Evolutionary conservation across 2,329 filamentous ascomycete genomes (phyloP).

Genomic region (Colletotrichum sp.): DNA sequence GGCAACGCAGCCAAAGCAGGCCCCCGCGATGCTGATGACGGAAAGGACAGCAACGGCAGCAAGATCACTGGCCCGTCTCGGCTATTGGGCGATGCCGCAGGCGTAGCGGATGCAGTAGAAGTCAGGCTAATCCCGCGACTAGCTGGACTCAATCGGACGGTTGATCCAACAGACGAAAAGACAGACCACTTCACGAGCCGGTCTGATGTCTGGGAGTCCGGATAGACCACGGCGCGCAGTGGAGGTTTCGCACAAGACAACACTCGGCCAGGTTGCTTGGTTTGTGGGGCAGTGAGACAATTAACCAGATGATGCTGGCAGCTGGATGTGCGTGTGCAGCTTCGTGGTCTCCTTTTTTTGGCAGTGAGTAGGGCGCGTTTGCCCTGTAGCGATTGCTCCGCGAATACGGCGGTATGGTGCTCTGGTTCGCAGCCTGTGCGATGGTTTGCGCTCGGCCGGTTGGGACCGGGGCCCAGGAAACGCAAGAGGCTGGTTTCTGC

Average conservation of each 20-base stretch:
- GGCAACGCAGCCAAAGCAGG: neutral
- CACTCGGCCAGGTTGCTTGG: neutral
- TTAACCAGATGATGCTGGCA: constrained; percentile 9
- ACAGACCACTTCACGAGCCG: neutral
- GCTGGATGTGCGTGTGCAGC: neutral
- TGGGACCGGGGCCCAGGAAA: constrained; percentile 28
- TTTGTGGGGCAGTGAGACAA: constrained; percentile 12
- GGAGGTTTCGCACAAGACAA: neutral
- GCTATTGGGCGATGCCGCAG: neutral
- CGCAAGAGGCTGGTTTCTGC: constrained; percentile 16
- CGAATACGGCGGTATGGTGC: neutral
- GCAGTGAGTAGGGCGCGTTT: constrained; percentile 8
- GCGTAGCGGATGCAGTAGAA: constrained; percentile 4
- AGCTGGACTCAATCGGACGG: neutral
- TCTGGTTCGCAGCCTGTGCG: neutral
- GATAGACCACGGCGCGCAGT: neutral
- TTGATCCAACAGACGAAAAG: neutral
- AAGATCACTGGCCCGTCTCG: neutral
- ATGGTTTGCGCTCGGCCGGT: constrained; percentile 25
- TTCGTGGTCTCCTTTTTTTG: neutral
- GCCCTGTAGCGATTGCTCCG: constrained; percentile 10
- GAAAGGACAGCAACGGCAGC: neutral
- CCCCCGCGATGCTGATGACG: neutral
- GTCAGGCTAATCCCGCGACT: neutral
- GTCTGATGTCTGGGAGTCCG: neutral